Base-by-base conservation (phyloP, 2,329 filamentous ascomycete species). In the Fusarium sp. region DNA sequence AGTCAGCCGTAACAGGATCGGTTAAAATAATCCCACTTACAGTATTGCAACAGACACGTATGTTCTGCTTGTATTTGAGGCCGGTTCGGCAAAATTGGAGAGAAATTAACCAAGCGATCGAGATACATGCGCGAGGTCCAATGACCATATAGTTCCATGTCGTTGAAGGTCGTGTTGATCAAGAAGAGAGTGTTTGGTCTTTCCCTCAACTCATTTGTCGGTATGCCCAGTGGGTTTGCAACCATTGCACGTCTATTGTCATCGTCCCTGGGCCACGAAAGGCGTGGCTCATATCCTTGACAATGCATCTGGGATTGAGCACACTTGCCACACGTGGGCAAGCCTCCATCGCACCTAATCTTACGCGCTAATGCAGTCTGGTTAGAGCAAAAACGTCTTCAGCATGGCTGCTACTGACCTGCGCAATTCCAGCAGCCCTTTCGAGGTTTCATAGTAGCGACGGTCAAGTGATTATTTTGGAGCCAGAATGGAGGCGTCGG, bases 371-470 rank as follows among this genome's bases (percentile, higher is more conserved):
- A 10, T 27, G n/a, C 10, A 40, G 13, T 4, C 13, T 10, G 25
- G 22, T 74, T 54, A 74, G 63, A 33, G 38, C 27, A 18, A 14
- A 3, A 10, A 38, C 2, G 25, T 31, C 27, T 0, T 31, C 6
- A 47, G 14, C 8, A 18, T 18, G 9, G 22, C 18, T 36, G 29
- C 14, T n/a, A 66, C 74, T 25, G 20, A 77, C 74, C 71, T 71
- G 61, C 22, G 10, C 74, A 76, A 16, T 74, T 76, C 74, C 72
- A 76, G 13, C 74, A 77, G n/a, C 64, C 61, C 36, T 68, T 70
- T 31, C 66, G 50, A n/a, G 68, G 14, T 40, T 69, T 74, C 64
- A 70, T 69, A 29, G 10, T 40, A 22, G 20, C 29, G 47, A 31
- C 31, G 1, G 18, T n/a, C 29, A 6, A 40, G 22, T 36, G 9